phyloP scores from a whole-genome alignment of 768 basidiomycete species.

The Gymnopilus dilepis region DNA sequence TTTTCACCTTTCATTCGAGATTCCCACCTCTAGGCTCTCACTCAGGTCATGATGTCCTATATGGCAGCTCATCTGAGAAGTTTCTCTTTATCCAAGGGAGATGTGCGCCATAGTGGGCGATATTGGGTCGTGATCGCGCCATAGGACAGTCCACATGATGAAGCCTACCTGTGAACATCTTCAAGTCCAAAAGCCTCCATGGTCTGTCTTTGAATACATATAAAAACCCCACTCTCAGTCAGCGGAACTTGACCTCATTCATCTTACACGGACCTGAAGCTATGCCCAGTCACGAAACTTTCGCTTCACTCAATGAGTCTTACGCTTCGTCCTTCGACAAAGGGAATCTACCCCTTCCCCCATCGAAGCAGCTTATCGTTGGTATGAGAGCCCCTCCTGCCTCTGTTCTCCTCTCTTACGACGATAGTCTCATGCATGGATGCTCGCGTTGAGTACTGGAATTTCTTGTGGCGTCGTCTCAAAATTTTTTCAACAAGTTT shows the following conservation, averaged over 20 bases:
- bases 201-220: neutral
- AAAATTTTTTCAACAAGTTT: too few species aligned
- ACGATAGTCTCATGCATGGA: constrained; percentile 73
- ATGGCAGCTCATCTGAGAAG: neutral
- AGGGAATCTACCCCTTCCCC: constrained; percentile 39
- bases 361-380: constrained; percentile 38
- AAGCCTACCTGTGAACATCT: neutral
- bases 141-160: neutral
- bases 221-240: neutral
- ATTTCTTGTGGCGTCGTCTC: too few species aligned
- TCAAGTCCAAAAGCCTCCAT: neutral
- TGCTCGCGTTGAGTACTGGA: constrained; percentile 65
- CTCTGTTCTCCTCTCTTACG: neutral
- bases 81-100: neutral
- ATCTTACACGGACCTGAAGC: neutral
- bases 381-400: constrained; percentile 25
- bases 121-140: constrained; percentile 13
- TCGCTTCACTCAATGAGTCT: constrained; percentile 44
- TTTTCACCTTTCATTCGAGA: too few species aligned
- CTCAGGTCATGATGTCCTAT: neutral
- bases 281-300: constrained; percentile 39
- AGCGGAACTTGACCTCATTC: neutral
- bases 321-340: constrained; percentile 55
- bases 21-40: too few species aligned
- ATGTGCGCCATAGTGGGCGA: constrained; percentile 1